Evolutionary conservation across 306 rosid species (phyloP).

Genomic region (Citrullus amarus): DNA sequence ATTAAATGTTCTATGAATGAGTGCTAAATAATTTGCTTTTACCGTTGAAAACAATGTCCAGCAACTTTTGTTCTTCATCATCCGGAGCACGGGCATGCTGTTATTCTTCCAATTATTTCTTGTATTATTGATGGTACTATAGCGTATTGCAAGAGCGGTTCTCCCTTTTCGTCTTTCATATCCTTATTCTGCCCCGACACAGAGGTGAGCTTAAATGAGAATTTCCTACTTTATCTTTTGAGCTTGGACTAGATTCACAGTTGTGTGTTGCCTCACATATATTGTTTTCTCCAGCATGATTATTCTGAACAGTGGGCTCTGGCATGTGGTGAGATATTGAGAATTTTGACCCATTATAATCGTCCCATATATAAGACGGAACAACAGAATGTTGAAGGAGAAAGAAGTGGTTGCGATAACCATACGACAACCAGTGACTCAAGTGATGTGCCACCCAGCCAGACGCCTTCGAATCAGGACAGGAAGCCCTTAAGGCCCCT

Average conservation of each 20-base stretch:
- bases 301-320: slow-evolving; percentile 98
- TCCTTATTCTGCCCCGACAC: slow-evolving; percentile 72
- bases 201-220: slow-evolving; percentile 39
- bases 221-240: background rate
- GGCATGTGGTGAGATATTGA: slow-evolving; percentile 92
- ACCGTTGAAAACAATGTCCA: slow-evolving; percentile 31
- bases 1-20: background rate
- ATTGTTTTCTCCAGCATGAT: slow-evolving; percentile 47
- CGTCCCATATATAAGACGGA: slow-evolving; percentile 83
- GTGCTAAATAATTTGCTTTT: background rate
- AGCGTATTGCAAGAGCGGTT: slow-evolving; percentile 51
- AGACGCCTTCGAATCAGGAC: slow-evolving; percentile 48
- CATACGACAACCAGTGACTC: slow-evolving; percentile 74
- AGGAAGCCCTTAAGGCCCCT: slow-evolving; percentile 83
- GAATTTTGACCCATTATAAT: slow-evolving; percentile 93
- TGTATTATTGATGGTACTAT: slow-evolving; percentile 79
- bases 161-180: slow-evolving; percentile 93
- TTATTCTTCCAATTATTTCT: slow-evolving; percentile 92
- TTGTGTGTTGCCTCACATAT: background rate
- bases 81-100: slow-evolving; percentile 98
- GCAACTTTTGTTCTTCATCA: slow-evolving; percentile 94
- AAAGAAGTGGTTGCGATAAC: slow-evolving; percentile 84
- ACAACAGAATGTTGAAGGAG: slow-evolving; percentile 46
- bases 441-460: slow-evolving; percentile 34
- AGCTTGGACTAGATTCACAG: background rate